Percentiles rank a stretch among this genome's conserved stretches.
These are phyloP conservation scores for Zygosaccharomyces pseudobailii DNA, from an alignment of 1,139 yeast genomes.

Conservation along the genomic window DNA sequence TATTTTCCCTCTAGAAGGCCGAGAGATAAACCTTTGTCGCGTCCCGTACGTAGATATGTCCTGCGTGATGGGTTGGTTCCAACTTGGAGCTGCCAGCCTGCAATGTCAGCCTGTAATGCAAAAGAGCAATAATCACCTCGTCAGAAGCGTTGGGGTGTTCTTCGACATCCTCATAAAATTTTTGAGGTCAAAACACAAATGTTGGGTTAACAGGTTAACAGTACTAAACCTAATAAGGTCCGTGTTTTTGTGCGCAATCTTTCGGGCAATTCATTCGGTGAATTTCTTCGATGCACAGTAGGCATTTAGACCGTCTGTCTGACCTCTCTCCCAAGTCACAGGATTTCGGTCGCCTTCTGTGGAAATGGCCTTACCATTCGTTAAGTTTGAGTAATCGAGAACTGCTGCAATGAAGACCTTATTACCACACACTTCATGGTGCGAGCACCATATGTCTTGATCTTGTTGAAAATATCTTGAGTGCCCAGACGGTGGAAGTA, in stretches of 20 bases:
- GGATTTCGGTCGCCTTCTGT: slow-evolving; percentile 40
- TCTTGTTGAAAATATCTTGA: slow-evolving; percentile 38
- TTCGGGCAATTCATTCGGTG: slow-evolving; percentile 48
- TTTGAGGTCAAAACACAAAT: slow-evolving; percentile 42
- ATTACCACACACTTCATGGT: slow-evolving; percentile 36
- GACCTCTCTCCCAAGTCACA: slow-evolving; percentile 35
- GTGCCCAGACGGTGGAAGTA: slow-evolving; percentile 50
- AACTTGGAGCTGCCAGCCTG: slow-evolving; percentile 11
- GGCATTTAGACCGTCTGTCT: slow-evolving; percentile 30
- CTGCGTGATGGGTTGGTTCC: slow-evolving; percentile 6
- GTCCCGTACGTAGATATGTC: slow-evolving; percentile 48
- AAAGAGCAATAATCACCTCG: slow-evolving; percentile 31
- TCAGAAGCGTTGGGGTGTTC: slow-evolving; percentile 36
- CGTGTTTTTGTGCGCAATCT: slow-evolving; percentile 34
- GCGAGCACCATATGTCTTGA: slow-evolving; percentile 41
- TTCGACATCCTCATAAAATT: slow-evolving; percentile 29
- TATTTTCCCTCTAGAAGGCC: too few species aligned
- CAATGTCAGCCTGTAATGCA: too few species aligned
- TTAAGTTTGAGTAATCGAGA: slow-evolving; percentile 13
- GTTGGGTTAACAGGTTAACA: slow-evolving; percentile 44
- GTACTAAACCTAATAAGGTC: slow-evolving; percentile 36
- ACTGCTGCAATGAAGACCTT: slow-evolving; percentile 56
- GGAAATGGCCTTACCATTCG: slow-evolving; percentile 58
- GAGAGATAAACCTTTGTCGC: too few species aligned
- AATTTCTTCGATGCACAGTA: slow-evolving; percentile 48